Evolutionary conservation across 2,329 filamentous ascomycete species (phyloP).

Genomic region (Metarhizium anisopliae): DNA sequence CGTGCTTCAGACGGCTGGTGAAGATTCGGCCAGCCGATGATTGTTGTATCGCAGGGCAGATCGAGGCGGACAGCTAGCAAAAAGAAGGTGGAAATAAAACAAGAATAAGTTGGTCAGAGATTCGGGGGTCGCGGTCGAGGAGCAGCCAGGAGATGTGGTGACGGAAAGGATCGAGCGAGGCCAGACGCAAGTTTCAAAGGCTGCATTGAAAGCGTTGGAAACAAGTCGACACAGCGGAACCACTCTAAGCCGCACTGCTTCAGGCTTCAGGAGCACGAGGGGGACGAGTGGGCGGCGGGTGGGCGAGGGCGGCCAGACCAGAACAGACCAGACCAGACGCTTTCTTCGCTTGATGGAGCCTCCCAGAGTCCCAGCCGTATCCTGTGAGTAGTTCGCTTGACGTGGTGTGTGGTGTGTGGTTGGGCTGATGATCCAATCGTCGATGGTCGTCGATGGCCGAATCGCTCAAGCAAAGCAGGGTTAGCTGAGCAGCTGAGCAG

Average conservation of each 20-base stretch:
- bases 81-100: not conserved
- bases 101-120: not conserved
- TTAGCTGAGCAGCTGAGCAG: no score
- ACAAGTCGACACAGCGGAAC: no score
- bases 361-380: not conserved
- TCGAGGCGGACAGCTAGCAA: not conserved
- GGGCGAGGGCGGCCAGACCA: no score
- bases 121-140: not conserved
- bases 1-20: conserved; percentile 12
- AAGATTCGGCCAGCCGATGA: not conserved
- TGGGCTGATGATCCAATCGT: no score
- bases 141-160: not conserved
- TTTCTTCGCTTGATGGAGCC: not conserved
- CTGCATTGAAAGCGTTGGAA: no score
- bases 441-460: no score
- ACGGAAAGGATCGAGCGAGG: not conserved
- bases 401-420: no score
- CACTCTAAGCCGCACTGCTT: not conserved
- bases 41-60: not conserved
- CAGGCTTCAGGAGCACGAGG: not conserved
- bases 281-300: no score
- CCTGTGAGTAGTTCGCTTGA: no score
- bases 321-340: no score
- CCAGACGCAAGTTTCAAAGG: not conserved
- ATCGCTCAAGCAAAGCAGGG: not conserved